Evolutionary conservation across 1,284 basidiomycete species (phyloP).

Genomic region (Heterobasidion parviporum): DNA sequence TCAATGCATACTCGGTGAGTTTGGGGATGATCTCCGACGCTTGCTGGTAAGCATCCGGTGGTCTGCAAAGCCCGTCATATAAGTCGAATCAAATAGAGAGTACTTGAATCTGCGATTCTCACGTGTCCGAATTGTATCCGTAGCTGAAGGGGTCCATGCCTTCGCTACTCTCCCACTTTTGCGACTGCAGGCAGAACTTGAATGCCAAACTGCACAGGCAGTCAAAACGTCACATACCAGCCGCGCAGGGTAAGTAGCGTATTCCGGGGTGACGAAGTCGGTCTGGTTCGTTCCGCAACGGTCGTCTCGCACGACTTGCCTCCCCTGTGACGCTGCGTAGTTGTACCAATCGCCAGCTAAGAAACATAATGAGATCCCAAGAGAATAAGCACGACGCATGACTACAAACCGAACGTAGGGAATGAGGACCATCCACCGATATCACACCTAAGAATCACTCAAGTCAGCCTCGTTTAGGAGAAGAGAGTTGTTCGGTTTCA

Average conservation of each 20-base stretch:
- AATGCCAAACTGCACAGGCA: background rate
- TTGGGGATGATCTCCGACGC: constrained; percentile 10
- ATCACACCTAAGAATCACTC: constrained; percentile 42
- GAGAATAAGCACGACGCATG: background rate
- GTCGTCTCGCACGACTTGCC: constrained; percentile 51
- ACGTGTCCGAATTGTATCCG: constrained; percentile 15
- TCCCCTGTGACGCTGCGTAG: constrained; percentile 33
- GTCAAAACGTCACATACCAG: constrained; percentile 12
- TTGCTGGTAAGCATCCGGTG: constrained; percentile 12
- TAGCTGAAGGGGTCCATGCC: constrained; percentile 43
- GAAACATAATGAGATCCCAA: constrained; percentile 24
- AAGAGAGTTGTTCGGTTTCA: constrained; percentile 11
- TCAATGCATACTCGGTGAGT: constrained; percentile 10
- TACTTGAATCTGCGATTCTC: background rate
- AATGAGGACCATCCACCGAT: constrained; percentile 39
- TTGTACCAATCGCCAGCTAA: constrained; percentile 48
- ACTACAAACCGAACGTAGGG: constrained; percentile 9
- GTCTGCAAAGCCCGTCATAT: constrained; percentile 20
- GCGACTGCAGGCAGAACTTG: constrained; percentile 19
- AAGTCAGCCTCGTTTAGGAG: background rate
- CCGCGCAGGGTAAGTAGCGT: constrained; percentile 39
- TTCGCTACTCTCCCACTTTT: constrained; percentile 49
- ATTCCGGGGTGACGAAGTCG: constrained; percentile 56
- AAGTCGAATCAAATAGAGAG: constrained; percentile 5
- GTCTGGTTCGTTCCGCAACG: constrained; percentile 35